Base-by-base conservation (phyloP, 139 green algal species). In the Chlamydomonas sphaeroides region DNA sequence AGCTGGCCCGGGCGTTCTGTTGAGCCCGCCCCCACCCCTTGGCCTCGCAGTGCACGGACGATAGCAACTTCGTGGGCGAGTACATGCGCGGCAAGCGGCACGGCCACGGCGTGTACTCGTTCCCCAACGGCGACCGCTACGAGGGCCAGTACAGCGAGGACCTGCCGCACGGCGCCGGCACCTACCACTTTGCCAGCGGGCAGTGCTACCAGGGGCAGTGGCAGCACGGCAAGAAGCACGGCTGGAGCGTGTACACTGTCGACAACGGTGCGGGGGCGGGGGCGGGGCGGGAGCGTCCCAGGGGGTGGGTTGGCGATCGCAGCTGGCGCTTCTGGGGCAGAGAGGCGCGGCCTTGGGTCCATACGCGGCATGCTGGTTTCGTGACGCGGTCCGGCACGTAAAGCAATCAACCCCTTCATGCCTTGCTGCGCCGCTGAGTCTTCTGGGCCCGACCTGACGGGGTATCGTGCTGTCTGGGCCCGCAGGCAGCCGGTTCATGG, bases 171-270 rank as follows among this genome's bases (percentile, higher is more conserved):
- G 91, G 92, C 45, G 71, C 89, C 68, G 92, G 92, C 61, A 88
- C 93, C 69, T 95, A 95, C 68, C 56, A 88, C n/a, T 94, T 94
- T 84, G 83, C 87, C 25, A 90, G 78, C 20, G 92, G 92, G 18
- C 90, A 94, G 79, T 86, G 83, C 53, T 95, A 95, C 83, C 88
- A 94, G 85, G 92, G 92, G 7, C 79, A 92, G 76, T 95, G 92
- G 92, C 71, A 87, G 32, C 65, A 84, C 23, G 92, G 92, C 57
- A 92, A 93, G 85, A 95, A 95, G 88, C 90, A 95, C 73, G 92
- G 92, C 56, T 93, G 89, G 89, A 89, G 88, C 73, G 82, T 93
- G 15, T 93, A 95, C 86, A 95, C 91, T 0, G 88, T 93, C 23
- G 88, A 91, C 56, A 83, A 70, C n/a, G 36, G 61, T 57, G 57